Conservation (phyloP, 257 asterid species). For the Solanum pinnatisectum region DNA sequence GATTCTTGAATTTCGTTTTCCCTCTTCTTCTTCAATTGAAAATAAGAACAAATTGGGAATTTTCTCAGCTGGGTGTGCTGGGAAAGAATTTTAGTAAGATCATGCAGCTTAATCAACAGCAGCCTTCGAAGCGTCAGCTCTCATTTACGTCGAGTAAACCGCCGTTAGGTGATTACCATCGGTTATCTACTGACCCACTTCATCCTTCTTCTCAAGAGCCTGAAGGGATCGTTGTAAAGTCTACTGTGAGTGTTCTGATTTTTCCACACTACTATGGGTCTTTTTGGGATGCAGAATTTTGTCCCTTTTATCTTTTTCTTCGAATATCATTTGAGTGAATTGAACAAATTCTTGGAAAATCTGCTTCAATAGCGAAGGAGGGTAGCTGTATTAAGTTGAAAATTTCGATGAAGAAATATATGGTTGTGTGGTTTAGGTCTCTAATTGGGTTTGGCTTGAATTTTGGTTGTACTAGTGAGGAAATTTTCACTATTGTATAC, state of each 20-base stretch:
- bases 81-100: slow-evolving; percentile 18
- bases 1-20: background rate
- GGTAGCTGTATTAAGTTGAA: background rate
- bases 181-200: slow-evolving; percentile 37
- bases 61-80: slow-evolving; percentile 7
- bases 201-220: slow-evolving; percentile 20
- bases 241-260: slow-evolving; percentile 44
- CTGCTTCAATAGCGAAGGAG: background rate
- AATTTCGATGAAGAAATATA: background rate
- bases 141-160: slow-evolving; percentile 57
- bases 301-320: background rate
- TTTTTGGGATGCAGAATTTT: background rate
- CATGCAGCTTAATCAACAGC: slow-evolving; percentile 29
- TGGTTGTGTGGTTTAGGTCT: slow-evolving; percentile 9
- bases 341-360: background rate
- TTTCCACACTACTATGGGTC: background rate
- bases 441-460: slow-evolving; percentile 1
- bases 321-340: background rate
- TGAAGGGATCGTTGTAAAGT: slow-evolving; percentile 50
- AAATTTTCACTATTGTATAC: background rate
- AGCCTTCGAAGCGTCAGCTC: slow-evolving; percentile 32
- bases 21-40: slow-evolving; percentile 5
- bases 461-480: background rate
- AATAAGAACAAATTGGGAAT: background rate
- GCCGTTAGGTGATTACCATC: slow-evolving; percentile 69